phyloP scores from a whole-genome alignment of 2,329 filamentous ascomycete genomes.

The Xylariaceae sp. region DNA sequence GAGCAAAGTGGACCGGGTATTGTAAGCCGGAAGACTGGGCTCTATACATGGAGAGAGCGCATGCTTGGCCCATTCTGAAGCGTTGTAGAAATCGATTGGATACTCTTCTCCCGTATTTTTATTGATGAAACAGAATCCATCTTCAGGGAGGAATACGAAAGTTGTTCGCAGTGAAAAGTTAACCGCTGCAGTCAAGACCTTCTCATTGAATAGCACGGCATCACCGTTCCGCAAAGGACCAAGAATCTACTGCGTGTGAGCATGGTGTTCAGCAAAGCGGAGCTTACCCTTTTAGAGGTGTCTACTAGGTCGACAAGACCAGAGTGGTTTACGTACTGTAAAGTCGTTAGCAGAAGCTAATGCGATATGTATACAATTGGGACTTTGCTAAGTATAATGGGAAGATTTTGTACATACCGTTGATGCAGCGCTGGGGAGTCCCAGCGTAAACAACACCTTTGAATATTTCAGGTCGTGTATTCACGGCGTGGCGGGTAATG shows the following conservation, averaged over 20 bases:
- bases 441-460: conserved; percentile 83
- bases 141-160: conserved; percentile 79
- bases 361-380: not conserved
- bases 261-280: too few relatives aligned
- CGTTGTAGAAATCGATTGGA: conserved; percentile 77
- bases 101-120: conserved; percentile 76
- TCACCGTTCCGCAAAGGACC: conserved; percentile 90
- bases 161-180: conserved; percentile 89
- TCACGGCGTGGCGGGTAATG: conserved; percentile 84
- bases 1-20: conserved; percentile 34
- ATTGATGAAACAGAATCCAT: conserved; percentile 84
- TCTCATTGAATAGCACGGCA: conserved; percentile 82
- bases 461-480: conserved; percentile 79
- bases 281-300: too few relatives aligned
- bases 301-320: too few relatives aligned
- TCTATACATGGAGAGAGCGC: conserved; percentile 72
- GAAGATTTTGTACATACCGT: too few relatives aligned
- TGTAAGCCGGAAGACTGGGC: conserved; percentile 58
- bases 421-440: conserved; percentile 79
- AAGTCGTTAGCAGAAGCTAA: not conserved
- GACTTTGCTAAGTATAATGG: conserved; percentile 1
- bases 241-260: too few relatives aligned
- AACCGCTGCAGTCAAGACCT: conserved; percentile 85
- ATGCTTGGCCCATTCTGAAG: conserved; percentile 74
- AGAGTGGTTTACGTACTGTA: too few relatives aligned